A percentile compares a stretch with the other conserved stretches of the same genome.
Evolutionary conservation across 345 rosid genomes (phyloP).

Genomic region (Turnera subulata): DNA sequence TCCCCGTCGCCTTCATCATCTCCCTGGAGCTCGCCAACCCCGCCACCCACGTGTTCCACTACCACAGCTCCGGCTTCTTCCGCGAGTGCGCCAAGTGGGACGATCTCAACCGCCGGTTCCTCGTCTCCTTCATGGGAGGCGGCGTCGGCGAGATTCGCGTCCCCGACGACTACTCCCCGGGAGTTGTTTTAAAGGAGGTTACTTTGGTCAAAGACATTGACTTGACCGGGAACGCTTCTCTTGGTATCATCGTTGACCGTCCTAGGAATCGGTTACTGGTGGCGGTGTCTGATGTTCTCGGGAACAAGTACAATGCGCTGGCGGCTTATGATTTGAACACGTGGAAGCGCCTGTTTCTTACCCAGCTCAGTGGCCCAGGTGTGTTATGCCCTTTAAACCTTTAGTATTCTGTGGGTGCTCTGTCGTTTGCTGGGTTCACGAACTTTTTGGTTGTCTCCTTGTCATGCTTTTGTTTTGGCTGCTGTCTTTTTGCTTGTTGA

Average conservation of each 20-base stretch:
- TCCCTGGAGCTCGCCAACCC: conserved; percentile 52
- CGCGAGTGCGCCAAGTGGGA: conserved; percentile 98
- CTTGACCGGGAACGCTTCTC: conserved; percentile 62
- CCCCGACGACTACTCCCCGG: conserved; percentile 27
- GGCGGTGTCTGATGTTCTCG: conserved; percentile 53
- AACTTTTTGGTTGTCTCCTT: too few relatives aligned
- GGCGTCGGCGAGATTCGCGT: conserved; percentile 65
- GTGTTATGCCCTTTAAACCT: conserved; percentile 9
- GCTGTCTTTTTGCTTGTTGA: too few relatives aligned
- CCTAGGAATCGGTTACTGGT: conserved; percentile 71
- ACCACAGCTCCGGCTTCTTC: conserved; percentile 64
- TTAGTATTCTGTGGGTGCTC: not conserved
- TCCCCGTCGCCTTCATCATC: conserved; percentile 63
- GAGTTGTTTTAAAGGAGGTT: conserved; percentile 41
- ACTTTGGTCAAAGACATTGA: conserved; percentile 59
- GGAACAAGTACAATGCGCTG: conserved; percentile 55
- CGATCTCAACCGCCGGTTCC: conserved; percentile 53
- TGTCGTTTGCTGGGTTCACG: not conserved
- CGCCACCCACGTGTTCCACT: conserved; percentile 59
- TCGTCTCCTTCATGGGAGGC: conserved; percentile 75
- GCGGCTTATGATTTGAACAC: conserved; percentile 87
- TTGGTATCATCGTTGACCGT: conserved; percentile 61
- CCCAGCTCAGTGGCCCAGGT: conserved; percentile 58
- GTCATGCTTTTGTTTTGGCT: too few relatives aligned
- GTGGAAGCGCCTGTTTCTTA: conserved; percentile 67